phyloP scores from a whole-genome alignment of 2,329 filamentous ascomycete genomes.

The Niveomyces coronatus region DNA sequence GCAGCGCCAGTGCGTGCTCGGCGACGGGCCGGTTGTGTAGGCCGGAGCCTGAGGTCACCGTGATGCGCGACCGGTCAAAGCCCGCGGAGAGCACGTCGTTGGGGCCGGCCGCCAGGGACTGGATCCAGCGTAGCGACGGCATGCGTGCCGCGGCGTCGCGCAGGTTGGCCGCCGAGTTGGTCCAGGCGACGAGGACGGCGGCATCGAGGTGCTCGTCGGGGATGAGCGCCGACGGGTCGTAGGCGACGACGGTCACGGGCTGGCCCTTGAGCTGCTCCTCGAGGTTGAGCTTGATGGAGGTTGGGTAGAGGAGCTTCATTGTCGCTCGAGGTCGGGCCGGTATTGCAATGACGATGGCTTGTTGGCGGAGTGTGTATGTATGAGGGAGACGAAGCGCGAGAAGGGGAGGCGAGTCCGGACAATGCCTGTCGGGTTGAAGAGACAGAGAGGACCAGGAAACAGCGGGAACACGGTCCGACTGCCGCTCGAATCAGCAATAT shows the following conservation, averaged over 20 bases:
- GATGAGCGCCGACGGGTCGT: constrained; percentile 46
- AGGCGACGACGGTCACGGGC: constrained; percentile 18
- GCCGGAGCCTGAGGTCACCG: constrained; percentile 51
- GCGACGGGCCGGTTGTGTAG: constrained; percentile 55
- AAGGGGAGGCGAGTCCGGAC: too few relatives aligned
- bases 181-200: constrained; percentile 51
- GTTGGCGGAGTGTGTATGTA: too few relatives aligned
- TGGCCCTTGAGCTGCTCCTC: constrained; percentile 13
- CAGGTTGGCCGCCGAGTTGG: constrained; percentile 48
- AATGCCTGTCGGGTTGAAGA: too few relatives aligned
- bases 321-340: too few relatives aligned
- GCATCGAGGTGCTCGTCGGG: constrained; percentile 49
- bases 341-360: neutral
- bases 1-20: constrained; percentile 51
- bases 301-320: constrained; percentile 60
- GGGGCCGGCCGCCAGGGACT: constrained; percentile 54
- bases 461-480: too few relatives aligned
- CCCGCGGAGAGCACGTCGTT: constrained; percentile 54
- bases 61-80: constrained; percentile 40
- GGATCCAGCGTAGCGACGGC: constrained; percentile 52
- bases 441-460: too few relatives aligned
- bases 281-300: constrained; percentile 47
- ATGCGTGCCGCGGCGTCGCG: constrained; percentile 44
- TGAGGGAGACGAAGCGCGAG: too few relatives aligned
- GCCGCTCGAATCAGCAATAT: too few relatives aligned